Evolutionary conservation across 305 asterid species (phyloP), one percentile per base, ranked within the genome.

Genomic region (Ajuga reptans): DNA sequence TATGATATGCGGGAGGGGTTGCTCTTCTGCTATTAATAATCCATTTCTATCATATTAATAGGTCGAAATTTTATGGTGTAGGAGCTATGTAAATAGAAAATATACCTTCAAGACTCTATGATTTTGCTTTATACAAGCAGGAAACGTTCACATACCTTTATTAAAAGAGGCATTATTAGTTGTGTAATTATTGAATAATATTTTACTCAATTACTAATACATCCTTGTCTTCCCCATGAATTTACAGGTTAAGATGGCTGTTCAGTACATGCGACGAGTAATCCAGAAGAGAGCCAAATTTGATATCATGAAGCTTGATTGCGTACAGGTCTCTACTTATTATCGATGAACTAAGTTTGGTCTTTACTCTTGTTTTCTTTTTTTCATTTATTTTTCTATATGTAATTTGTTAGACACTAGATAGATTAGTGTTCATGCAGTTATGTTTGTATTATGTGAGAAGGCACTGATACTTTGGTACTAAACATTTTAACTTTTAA

Each of bases 231-330:
- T 68, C 71, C 39, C 68, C 55, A 21, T 41, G 57, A 16, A 53
- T 43, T 52, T 47, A 66, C 84, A 92, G 98, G 87, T 92, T 64
- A 92, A 90, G 83, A 89, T 92, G 84, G 98, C 90, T 78, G 81
- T 92, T 68, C 97, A 92, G 72, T 92, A 92, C 81, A 92, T 90
- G 98, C 88, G 97, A 14, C 87, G 92, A 41, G 85, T 89, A 64
- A 92, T 92, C 74, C 95, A 83, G 83, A 92, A 85, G 84, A 92
- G 83, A 83, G 98, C 98, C 78, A 87, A 90, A 74, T 90, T 92
- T 78, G 98, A 92, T 81, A 88, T 90, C 68, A 92, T 71, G 86
- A 75, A 69, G 78, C 97, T 92, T 66, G 87, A 90, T 66, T 87
- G 92, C 67, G 39, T 78, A 72, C 84, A 86, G 98, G 98, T 92